Percentiles rank a stretch among this genome's conserved stretches.
Evolutionary conservation across 306 rosid species (phyloP).

Genomic region (Ormosia emarginata): DNA sequence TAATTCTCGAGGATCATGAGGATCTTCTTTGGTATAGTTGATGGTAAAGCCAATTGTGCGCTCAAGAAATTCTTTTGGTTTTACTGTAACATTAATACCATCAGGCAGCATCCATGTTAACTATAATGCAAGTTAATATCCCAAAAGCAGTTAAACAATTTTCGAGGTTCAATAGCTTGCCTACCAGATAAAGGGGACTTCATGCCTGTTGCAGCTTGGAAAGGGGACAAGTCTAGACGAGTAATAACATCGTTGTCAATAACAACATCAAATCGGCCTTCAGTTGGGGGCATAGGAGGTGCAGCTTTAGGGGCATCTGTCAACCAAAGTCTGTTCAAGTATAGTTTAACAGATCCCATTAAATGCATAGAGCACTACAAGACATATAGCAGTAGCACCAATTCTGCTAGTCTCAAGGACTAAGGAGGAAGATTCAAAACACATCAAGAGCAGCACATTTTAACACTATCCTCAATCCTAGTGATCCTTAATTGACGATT

Average conservation of each 20-base stretch:
- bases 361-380: slow-evolving; percentile 26
- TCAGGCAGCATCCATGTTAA: slow-evolving; percentile 21
- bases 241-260: slow-evolving; percentile 55
- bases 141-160: background rate
- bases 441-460: background rate
- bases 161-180: background rate
- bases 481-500: background rate
- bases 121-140: background rate
- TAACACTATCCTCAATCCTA: background rate
- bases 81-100: slow-evolving; percentile 37
- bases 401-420: background rate
- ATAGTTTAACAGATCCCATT: slow-evolving; percentile 25
- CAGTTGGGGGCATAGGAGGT: slow-evolving; percentile 86
- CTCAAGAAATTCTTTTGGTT: slow-evolving; percentile 74
- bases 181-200: slow-evolving; percentile 65
- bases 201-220: slow-evolving; percentile 76
- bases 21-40: slow-evolving; percentile 70
- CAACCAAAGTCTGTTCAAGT: slow-evolving; percentile 40
- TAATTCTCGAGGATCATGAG: slow-evolving; percentile 65
- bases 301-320: slow-evolving; percentile 52
- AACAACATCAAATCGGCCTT: slow-evolving; percentile 70
- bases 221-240: slow-evolving; percentile 70
- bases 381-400: background rate
- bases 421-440: background rate
- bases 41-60: slow-evolving; percentile 82